Evolutionary conservation across 1,284 basidiomycete species (phyloP).

Genomic region (Stereum hirsutum): DNA sequence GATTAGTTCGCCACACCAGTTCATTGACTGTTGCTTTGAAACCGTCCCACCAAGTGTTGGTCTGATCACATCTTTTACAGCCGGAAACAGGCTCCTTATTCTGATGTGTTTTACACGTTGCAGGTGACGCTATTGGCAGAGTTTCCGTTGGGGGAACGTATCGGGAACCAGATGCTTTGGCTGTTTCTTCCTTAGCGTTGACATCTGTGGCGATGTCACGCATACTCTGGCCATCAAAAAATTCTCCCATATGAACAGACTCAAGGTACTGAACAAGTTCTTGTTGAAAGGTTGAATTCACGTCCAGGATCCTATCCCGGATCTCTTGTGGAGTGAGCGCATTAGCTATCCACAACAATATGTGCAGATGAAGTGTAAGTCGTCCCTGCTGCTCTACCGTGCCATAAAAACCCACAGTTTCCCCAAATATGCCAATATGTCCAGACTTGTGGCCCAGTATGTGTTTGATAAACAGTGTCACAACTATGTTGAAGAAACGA

Average conservation of each 20-base stretch:
- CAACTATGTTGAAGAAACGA: conserved; percentile 1
- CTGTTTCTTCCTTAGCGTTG: no score
- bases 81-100: no score
- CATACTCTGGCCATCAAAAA: no score
- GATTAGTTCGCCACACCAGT: no score
- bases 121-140: no score
- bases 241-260: conserved; percentile 10
- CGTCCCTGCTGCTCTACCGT: neutral
- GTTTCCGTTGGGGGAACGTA: no score
- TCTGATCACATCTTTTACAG: no score
- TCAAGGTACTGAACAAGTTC: conserved; percentile 12
- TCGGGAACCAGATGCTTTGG: no score
- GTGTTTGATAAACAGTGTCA: neutral
- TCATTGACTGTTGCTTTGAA: no score
- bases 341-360: conserved; percentile 20
- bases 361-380: conserved; percentile 1
- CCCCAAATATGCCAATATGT: neutral
- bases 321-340: conserved; percentile 18
- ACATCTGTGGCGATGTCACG: no score
- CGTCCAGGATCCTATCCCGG: conserved; percentile 14
- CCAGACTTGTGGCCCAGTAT: neutral
- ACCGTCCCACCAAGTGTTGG: no score
- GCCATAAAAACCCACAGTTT: conserved; percentile 1
- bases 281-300: conserved; percentile 11
- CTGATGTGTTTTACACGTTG: no score